Conservation (phyloP, 2,329 filamentous ascomycete species). For the Uncinocarpus reesii region DNA sequence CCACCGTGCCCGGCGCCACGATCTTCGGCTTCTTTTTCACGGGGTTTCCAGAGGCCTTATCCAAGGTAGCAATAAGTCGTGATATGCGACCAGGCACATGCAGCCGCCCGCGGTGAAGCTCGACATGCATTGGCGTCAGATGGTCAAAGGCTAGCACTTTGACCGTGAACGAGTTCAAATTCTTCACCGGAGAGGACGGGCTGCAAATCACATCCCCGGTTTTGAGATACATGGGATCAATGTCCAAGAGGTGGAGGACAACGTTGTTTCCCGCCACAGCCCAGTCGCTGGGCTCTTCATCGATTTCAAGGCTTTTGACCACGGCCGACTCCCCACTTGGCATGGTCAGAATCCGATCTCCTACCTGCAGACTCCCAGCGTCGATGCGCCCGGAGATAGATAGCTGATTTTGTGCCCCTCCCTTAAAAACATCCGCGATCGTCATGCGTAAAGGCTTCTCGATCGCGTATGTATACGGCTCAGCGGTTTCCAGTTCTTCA, state of each 20-base stretch:
- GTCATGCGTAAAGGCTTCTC: constrained; percentile 75
- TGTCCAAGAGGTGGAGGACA: constrained; percentile 70
- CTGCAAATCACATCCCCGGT: constrained; percentile 81
- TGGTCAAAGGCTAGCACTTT: constrained; percentile 86
- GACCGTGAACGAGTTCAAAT: constrained; percentile 62
- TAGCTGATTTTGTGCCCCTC: constrained; percentile 66
- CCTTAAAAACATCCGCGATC: constrained; percentile 76
- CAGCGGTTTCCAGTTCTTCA: constrained; percentile 72
- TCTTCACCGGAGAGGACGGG: constrained; percentile 55
- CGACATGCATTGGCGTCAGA: constrained; percentile 76
- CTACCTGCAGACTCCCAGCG: constrained; percentile 70
- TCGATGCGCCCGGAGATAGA: constrained; percentile 82
- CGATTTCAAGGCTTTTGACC: constrained; percentile 71
- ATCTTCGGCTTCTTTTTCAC: constrained; percentile 77
- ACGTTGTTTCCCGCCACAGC: constrained; percentile 86
- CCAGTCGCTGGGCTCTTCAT: constrained; percentile 67
- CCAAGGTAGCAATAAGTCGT: constrained; percentile 60
- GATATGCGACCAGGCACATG: constrained; percentile 67
- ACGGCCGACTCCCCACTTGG: constrained; percentile 71
- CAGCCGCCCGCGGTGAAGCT: constrained; percentile 76
- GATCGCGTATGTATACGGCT: constrained; percentile 59
- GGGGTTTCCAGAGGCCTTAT: constrained; percentile 66
- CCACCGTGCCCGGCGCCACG: constrained; percentile 67
- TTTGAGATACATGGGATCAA: constrained; percentile 72
- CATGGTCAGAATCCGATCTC: constrained; percentile 68